Evolutionary conservation across 2,329 filamentous ascomycete species (phyloP).

Genomic region (Cladorrhinum sp.): DNA sequence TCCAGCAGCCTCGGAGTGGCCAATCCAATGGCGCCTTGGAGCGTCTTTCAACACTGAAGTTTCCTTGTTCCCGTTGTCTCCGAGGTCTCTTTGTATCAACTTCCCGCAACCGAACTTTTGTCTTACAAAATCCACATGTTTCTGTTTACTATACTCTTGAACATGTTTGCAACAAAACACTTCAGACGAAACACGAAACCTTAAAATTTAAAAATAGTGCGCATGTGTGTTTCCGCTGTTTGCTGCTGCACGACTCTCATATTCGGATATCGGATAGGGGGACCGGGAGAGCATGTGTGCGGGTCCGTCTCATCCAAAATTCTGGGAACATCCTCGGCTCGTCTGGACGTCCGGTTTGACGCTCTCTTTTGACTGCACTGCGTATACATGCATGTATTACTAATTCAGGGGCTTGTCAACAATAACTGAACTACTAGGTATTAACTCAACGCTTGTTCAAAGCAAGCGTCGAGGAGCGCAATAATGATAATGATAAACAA

Average conservation of each 20-base stretch:
- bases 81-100: neutral
- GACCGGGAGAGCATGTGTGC: slow-evolving; percentile 9
- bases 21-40: slow-evolving; percentile 13
- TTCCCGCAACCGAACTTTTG: neutral
- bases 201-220: neutral
- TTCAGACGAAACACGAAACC: neutral
- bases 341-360: neutral
- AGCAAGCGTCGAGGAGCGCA: neutral
- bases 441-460: neutral
- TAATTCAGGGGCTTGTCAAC: neutral
- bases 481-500: neutral
- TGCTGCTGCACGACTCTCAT: neutral
- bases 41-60: neutral
- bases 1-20: neutral
- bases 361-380: neutral
- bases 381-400: neutral
- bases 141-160: neutral
- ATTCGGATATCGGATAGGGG: slow-evolving; percentile 3
- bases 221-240: neutral
- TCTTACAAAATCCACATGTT: slow-evolving; percentile 1
- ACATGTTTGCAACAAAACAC: slow-evolving; percentile 3
- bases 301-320: neutral
- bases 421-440: neutral
- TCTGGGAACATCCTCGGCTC: slow-evolving; percentile 9
- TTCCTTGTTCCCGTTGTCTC: neutral